Evolutionary conservation across 768 basidiomycete genomes (phyloP).

Genomic region (Lanmaoa rubissima): DNA sequence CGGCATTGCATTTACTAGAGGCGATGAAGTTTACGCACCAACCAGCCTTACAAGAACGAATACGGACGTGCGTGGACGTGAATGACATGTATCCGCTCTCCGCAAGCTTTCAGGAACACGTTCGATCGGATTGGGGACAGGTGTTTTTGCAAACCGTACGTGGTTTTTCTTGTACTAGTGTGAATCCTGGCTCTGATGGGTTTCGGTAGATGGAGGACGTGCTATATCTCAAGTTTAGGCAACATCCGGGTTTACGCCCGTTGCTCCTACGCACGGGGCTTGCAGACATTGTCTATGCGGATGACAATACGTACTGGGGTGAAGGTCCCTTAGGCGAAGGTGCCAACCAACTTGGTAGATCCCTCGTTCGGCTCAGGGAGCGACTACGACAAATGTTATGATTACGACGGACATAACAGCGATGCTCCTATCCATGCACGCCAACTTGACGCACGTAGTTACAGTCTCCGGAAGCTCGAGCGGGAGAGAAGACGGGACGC

Average conservation of each 20-base stretch:
- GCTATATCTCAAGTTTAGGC: constrained; percentile 63
- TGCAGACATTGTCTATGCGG: constrained; percentile 51
- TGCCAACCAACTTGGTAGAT: constrained; percentile 57
- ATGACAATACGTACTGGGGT: constrained; percentile 69
- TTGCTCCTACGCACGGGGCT: constrained; percentile 55
- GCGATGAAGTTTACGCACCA: constrained; percentile 63
- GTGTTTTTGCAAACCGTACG: constrained; percentile 53
- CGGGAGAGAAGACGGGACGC: too few relatives aligned
- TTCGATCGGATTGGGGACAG: constrained; percentile 56
- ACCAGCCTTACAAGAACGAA: constrained; percentile 54
- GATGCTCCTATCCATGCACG: background rate
- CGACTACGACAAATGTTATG: constrained; percentile 29
- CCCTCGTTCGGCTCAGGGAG: constrained; percentile 55
- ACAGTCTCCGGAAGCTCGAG: too few relatives aligned
- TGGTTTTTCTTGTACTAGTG: background rate
- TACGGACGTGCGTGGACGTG: constrained; percentile 45
- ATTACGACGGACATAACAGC: background rate
- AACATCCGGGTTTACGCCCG: too few relatives aligned
- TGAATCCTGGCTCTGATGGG: background rate
- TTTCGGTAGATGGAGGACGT: constrained; percentile 62
- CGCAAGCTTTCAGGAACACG: constrained; percentile 32
- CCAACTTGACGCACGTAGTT: background rate
- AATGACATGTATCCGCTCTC: constrained; percentile 39
- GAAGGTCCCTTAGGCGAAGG: constrained; percentile 50
- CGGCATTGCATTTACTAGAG: constrained; percentile 73